phyloP scores from a whole-genome alignment of 768 basidiomycete species.

The Tulasnella sp. region DNA sequence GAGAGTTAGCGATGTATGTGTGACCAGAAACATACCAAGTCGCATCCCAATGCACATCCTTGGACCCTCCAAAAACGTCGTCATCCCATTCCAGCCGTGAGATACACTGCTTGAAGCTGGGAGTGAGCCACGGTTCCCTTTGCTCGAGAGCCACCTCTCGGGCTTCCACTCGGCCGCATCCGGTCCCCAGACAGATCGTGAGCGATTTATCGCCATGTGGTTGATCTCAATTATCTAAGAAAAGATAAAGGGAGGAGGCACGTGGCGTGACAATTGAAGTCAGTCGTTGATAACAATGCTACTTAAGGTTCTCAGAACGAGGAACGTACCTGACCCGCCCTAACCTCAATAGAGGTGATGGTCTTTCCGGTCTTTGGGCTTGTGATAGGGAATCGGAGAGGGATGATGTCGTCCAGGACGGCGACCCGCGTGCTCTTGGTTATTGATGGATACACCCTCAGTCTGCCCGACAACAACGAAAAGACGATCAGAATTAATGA shows the following conservation, averaged over 20 bases:
- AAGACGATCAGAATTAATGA: too few species aligned
- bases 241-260: too few species aligned
- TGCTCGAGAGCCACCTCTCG: conserved; percentile 28
- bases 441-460: conserved; percentile 35
- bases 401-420: conserved; percentile 34
- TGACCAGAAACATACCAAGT: conserved; percentile 19
- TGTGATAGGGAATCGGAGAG: conserved; percentile 31
- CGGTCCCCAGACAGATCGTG: conserved; percentile 30
- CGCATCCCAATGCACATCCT: conserved; percentile 35
- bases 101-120: conserved; percentile 25
- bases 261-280: too few species aligned
- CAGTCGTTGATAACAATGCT: too few species aligned
- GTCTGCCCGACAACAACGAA: too few species aligned
- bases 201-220: conserved; percentile 29
- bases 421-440: conserved; percentile 35
- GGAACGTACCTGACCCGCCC: conserved; percentile 32
- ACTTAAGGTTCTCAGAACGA: too few species aligned
- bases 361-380: conserved; percentile 24
- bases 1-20: background rate
- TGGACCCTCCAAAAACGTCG: conserved; percentile 36
- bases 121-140: background rate
- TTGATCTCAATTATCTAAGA: conserved; percentile 32
- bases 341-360: conserved; percentile 26
- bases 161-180: conserved; percentile 31
- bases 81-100: conserved; percentile 32